phyloP scores from a whole-genome alignment of 129 eudicot genomes.

The Pseudognaphalium luteoalbum region DNA sequence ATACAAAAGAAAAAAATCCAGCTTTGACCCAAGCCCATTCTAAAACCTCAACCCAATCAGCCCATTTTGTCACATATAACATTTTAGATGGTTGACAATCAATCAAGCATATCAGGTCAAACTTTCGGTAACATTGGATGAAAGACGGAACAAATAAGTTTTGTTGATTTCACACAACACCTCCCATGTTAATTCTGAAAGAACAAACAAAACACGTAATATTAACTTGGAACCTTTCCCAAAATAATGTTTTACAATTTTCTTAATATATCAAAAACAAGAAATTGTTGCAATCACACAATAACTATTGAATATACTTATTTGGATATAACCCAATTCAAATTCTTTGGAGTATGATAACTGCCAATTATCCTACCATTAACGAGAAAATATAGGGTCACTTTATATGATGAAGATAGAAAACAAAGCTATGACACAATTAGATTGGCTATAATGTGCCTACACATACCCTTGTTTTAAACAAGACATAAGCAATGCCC shows the following conservation, averaged over 20 bases:
- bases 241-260: not conserved
- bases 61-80: not conserved
- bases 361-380: not conserved
- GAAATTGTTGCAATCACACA: not conserved
- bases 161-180: not conserved
- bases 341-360: not conserved
- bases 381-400: not conserved
- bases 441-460: not conserved
- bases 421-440: not conserved
- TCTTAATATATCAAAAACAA: not conserved
- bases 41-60: not conserved
- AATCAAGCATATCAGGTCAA: too few relatives aligned
- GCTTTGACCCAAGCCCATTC: not conserved
- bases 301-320: not conserved
- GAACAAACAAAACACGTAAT: too few relatives aligned
- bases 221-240: not conserved
- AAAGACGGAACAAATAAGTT: too few relatives aligned
- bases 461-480: conserved; percentile 70
- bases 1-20: not conserved
- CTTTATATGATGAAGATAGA: not conserved
- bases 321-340: not conserved
- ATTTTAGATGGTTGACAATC: not conserved
- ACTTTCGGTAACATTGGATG: too few relatives aligned
- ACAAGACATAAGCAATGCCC: conserved; percentile 92
- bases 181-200: not conserved